Percentiles rank a stretch among this genome's conserved stretches.
Evolutionary conservation across 2,329 filamentous ascomycete genomes (phyloP).

Genomic region (Amesomyces nigricolor): DNA sequence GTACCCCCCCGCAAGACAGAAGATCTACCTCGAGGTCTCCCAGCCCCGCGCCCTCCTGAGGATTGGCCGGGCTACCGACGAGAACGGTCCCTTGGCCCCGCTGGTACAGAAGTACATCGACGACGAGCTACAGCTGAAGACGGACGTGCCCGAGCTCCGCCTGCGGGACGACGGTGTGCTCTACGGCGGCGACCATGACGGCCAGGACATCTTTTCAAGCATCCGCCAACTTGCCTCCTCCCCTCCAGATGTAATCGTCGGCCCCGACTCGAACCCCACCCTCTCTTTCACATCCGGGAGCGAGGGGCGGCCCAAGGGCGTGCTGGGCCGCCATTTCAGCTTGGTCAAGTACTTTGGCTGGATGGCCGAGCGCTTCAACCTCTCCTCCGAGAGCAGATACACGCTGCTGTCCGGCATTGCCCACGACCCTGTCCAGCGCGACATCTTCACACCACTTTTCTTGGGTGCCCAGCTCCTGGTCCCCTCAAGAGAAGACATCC

Average conservation of each 20-base stretch:
- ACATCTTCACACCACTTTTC: slow-evolving; percentile 90
- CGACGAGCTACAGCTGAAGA: slow-evolving; percentile 65
- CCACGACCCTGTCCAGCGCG: slow-evolving; percentile 62
- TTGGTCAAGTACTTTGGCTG: slow-evolving; percentile 83
- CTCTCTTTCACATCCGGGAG: slow-evolving; percentile 57
- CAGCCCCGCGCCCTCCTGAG: slow-evolving; percentile 63
- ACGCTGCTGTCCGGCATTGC: slow-evolving; percentile 82
- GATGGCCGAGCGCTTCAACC: slow-evolving; percentile 81
- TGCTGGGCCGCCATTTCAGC: slow-evolving; percentile 79
- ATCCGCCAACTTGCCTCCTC: slow-evolving; percentile 46
- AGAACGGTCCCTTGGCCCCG: slow-evolving; percentile 51
- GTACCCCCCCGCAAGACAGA: slow-evolving; percentile 75
- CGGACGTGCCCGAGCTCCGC: slow-evolving; percentile 66
- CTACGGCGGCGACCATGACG: slow-evolving; percentile 60
- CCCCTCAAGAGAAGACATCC: slow-evolving; percentile 76
- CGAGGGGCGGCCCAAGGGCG: slow-evolving; percentile 80
- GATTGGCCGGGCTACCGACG: slow-evolving; percentile 65
- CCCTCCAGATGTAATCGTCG: slow-evolving; percentile 68
- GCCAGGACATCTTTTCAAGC: slow-evolving; percentile 60
- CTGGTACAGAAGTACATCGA: slow-evolving; percentile 60
- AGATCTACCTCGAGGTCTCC: slow-evolving; percentile 68
- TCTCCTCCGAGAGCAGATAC: slow-evolving; percentile 68
- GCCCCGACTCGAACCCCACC: slow-evolving; percentile 77
- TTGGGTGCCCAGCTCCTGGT: slow-evolving; percentile 74
- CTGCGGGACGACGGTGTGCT: slow-evolving; percentile 67